Base-by-base conservation (phyloP, 2,329 filamentous ascomycete genomes). In the Trichocomaceae sp. region DNA sequence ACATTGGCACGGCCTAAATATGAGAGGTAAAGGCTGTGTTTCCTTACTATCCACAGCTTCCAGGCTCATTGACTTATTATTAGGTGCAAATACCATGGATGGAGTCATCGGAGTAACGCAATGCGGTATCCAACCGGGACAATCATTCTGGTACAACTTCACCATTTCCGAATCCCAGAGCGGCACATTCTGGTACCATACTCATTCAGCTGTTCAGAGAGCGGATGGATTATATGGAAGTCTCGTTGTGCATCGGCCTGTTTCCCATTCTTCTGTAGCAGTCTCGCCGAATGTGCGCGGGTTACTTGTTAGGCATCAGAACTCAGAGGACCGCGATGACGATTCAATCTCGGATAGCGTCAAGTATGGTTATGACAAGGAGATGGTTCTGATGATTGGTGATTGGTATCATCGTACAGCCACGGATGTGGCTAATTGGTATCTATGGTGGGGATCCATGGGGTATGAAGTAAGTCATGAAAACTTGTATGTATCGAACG, bases 21-120 rank as follows among this genome's bases (percentile, higher is more conserved):
- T 74, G 60, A 51, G 61, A 55, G 70, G 71, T 72, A 60, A 37
- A 65, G 66, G 57, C 54, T 33, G 5, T 13, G 19, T 13, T 2
- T 46, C 12, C 10, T 46, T 22, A 9, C 22, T 5, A 22, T 46
- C 3, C n/a, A 12, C 12, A 46, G 9, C 5, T 9, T 5, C 2
- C 23, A 26, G n/a, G 42, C 20, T 23, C 15, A 22, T 10, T 10
- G 17, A 19, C 42, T 46, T 2, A 26, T 46, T 2, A 26, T 15
- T 10, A 48, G 46, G 46, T 9, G 26, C 46, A 10, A 48, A 29
- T 33, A 10, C 58, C 26, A 88, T 90, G 83, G 88, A 92, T 68
- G 88, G 88, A 0, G 82, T 85, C 0, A 71, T 73, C 0, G 78
- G 79, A 47, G 82, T 87, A 26, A 81, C 84, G 1, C 87, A 90